phyloP scores from a whole-genome alignment of 2,329 filamentous ascomycete species.

The Calonectria leucothoes region DNA sequence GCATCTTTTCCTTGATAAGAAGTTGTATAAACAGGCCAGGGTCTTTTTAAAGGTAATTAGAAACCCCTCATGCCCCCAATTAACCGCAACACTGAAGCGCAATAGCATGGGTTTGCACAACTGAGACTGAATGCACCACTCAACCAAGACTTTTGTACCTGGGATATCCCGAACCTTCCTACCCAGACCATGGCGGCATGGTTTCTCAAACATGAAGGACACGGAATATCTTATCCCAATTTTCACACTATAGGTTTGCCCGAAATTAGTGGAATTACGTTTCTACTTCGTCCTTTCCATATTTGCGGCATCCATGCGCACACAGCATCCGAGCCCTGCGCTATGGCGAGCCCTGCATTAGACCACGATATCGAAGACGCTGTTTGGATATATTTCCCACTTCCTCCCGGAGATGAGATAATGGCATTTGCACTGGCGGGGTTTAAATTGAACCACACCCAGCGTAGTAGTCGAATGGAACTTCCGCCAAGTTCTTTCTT shows the following conservation, averaged over 20 bases:
- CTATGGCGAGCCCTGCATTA: background rate
- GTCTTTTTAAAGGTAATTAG: background rate
- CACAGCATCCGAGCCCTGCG: background rate
- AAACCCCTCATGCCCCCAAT: no score
- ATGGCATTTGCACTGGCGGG: background rate
- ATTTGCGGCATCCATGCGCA: background rate
- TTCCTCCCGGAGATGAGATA: background rate
- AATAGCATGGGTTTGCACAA: background rate
- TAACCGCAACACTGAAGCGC: background rate
- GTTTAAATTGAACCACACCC: background rate
- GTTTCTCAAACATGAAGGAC: background rate
- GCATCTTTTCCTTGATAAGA: background rate
- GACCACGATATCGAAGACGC: background rate
- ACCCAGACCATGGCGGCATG: background rate
- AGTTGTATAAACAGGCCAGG: background rate
- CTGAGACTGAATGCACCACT: background rate
- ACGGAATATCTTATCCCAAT: background rate
- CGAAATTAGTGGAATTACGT: background rate
- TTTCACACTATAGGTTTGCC: background rate
- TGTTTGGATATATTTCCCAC: background rate
- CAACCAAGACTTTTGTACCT: background rate
- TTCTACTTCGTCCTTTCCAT: background rate
- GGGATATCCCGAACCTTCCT: background rate
- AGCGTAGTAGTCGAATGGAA: background rate
- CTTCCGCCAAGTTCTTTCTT: background rate